Conservation (phyloP, 345 rosid genomes). For the Brassica nigra region DNA sequence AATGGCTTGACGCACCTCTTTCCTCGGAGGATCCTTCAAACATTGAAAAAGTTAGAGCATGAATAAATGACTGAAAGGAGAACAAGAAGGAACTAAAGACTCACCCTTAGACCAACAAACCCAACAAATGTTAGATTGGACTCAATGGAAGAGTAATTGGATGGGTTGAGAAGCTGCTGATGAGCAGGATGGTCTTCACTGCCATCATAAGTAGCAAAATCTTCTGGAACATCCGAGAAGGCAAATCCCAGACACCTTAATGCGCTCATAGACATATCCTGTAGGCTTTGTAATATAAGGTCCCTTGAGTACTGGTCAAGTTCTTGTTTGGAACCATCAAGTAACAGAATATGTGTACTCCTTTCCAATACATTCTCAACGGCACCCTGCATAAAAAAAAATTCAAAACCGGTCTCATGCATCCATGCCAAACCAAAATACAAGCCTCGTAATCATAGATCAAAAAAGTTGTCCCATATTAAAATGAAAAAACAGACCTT, state of each 20-base stretch:
- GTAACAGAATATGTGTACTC: constrained; percentile 70
- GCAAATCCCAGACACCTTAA: constrained; percentile 90
- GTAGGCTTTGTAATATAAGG: constrained; percentile 61
- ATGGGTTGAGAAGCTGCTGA: constrained; percentile 70
- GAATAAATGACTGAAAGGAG: not conserved
- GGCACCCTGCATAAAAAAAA: constrained; percentile 72
- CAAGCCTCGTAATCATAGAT: not conserved
- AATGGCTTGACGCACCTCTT: constrained; percentile 91
- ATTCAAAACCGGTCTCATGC: not conserved
- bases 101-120: constrained; percentile 84
- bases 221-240: constrained; percentile 54
- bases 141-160: constrained; percentile 78
- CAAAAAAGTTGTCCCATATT: not conserved
- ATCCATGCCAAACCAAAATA: too few species aligned
- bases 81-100: constrained; percentile 31
- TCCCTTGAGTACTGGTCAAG: constrained; percentile 64
- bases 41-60: constrained; percentile 17
- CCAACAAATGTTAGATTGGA: constrained; percentile 77
- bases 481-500: constrained; percentile 50
- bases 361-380: constrained; percentile 90
- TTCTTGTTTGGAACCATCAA: constrained; percentile 65
- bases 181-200: constrained; percentile 94
- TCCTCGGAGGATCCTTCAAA: constrained; percentile 91
- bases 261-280: constrained; percentile 75
- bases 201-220: constrained; percentile 76